Conservation (phyloP, 2,329 filamentous ascomycete genomes). For the Pseudopyricularia javanii region DNA sequence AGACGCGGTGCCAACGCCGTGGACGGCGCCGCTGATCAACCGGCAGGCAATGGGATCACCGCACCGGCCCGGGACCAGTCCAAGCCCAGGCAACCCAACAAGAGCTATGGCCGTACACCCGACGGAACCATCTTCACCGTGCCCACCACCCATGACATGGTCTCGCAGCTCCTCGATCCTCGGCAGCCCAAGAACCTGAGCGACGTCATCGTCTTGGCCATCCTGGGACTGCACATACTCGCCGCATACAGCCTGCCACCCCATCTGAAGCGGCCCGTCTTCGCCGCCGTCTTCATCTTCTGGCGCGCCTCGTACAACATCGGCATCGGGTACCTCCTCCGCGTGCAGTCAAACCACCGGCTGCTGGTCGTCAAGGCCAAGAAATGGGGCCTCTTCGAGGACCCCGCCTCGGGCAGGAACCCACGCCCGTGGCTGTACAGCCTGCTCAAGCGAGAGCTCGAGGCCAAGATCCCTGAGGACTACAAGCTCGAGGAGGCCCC, state of each 20-base stretch:
- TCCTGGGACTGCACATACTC: conserved; percentile 64
- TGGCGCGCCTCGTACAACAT: conserved; percentile 90
- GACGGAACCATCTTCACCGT: conserved; percentile 92
- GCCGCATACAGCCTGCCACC: conserved; percentile 62
- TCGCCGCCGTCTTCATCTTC: conserved; percentile 76
- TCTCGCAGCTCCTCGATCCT: conserved; percentile 89
- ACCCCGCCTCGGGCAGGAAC: conserved; percentile 69
- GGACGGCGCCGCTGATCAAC: neutral
- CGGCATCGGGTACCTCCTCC: conserved; percentile 82
- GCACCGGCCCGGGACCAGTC: neutral
- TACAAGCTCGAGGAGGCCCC: conserved; percentile 90
- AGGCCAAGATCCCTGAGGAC: conserved; percentile 87
- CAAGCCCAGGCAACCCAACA: conserved; percentile 31
- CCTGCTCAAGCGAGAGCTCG: conserved; percentile 77
- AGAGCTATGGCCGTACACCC: conserved; percentile 83
- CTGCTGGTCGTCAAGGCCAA: conserved; percentile 79
- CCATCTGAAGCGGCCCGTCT: conserved; percentile 58
- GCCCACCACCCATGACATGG: conserved; percentile 96
- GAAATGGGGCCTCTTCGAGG: conserved; percentile 75
- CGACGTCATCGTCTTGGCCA: conserved; percentile 66
- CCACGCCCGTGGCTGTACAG: conserved; percentile 72
- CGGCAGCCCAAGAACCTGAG: conserved; percentile 91
- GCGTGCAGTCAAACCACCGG: conserved; percentile 80
- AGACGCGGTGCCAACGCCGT: neutral
- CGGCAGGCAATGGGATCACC: neutral